Evolutionary conservation across 371 early-diverging fungal genomes (phyloP).

Genomic region (Chytridiales sp.): DNA sequence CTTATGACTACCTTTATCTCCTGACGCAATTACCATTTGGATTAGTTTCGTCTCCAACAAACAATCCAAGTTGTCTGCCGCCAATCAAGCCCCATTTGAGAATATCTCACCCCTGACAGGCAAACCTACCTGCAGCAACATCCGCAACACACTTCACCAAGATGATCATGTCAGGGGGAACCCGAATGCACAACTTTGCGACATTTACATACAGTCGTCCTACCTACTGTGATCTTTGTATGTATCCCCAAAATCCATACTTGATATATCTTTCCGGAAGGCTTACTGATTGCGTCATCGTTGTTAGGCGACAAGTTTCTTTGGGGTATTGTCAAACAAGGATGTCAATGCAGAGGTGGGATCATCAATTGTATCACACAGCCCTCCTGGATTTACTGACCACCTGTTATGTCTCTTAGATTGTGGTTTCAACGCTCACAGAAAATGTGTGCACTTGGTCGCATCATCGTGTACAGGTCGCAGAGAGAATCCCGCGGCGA

Average conservation of each 20-base stretch:
- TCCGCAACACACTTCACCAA: too few relatives aligned
- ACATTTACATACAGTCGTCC: constrained; percentile 39
- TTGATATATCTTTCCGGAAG: background rate
- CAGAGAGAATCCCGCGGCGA: background rate
- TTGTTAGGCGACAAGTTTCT: constrained; percentile 38
- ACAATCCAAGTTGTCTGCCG: too few relatives aligned
- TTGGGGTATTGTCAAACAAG: constrained; percentile 55
- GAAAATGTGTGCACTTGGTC: constrained; percentile 34
- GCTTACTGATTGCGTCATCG: background rate
- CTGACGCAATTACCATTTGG: too few relatives aligned
- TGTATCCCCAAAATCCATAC: constrained; percentile 3
- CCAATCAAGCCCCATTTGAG: too few relatives aligned
- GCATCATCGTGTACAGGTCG: constrained; percentile 22
- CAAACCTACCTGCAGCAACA: too few relatives aligned
- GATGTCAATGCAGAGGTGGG: constrained; percentile 40
- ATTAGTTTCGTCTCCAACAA: too few relatives aligned
- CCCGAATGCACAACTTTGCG: constrained; percentile 42
- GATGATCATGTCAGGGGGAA: too few relatives aligned
- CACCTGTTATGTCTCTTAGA: too few relatives aligned
- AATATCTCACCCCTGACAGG: too few relatives aligned
- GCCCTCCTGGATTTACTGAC: background rate
- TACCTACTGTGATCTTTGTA: constrained; percentile 47
- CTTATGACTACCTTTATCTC: too few relatives aligned
- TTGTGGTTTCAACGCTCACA: constrained; percentile 43
- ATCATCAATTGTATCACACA: too few relatives aligned